Evolutionary conservation across 108 stramenopile genomes (phyloP).

Genomic region (Nitzschia inconspicua): DNA sequence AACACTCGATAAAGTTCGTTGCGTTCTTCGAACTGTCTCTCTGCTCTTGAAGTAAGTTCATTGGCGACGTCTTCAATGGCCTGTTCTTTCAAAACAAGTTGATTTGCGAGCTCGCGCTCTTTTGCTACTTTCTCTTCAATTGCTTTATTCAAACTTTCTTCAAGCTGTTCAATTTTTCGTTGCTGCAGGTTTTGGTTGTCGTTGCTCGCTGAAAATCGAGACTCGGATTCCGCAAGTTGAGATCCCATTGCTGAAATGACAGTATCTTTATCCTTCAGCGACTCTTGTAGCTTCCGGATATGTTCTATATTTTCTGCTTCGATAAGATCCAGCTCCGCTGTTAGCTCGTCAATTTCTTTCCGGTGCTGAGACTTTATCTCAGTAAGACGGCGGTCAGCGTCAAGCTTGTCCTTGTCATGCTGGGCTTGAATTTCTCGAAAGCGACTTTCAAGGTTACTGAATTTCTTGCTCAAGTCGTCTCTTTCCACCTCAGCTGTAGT

Average conservation of each 20-base stretch:
- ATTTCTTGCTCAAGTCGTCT: background rate
- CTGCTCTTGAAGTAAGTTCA: conserved; percentile 53
- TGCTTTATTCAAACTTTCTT: conserved; percentile 4
- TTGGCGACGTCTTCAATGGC: conserved; percentile 38
- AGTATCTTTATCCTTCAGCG: conserved; percentile 47
- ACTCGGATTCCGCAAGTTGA: conserved; percentile 44
- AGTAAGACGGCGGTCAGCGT: conserved; percentile 20
- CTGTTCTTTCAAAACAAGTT: conserved; percentile 25
- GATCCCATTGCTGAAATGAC: conserved; percentile 41
- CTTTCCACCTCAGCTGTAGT: background rate
- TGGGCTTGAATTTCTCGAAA: conserved; percentile 3
- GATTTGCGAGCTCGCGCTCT: conserved; percentile 21
- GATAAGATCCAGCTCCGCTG: conserved; percentile 52
- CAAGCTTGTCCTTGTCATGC: conserved; percentile 18
- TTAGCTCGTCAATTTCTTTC: conserved; percentile 48
- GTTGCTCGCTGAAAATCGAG: conserved; percentile 1
- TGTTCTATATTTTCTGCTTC: conserved; percentile 47
- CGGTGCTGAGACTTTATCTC: conserved; percentile 35
- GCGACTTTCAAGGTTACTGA: background rate
- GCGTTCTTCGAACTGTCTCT: conserved; percentile 45
- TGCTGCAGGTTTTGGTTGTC: background rate
- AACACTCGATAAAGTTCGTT: conserved; percentile 45
- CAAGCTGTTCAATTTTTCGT: background rate
- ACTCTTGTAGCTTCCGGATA: conserved; percentile 14
- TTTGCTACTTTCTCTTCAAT: conserved; percentile 13